Conservation (phyloP, 345 rosid genomes). For the Sisymbrium irio region DNA sequence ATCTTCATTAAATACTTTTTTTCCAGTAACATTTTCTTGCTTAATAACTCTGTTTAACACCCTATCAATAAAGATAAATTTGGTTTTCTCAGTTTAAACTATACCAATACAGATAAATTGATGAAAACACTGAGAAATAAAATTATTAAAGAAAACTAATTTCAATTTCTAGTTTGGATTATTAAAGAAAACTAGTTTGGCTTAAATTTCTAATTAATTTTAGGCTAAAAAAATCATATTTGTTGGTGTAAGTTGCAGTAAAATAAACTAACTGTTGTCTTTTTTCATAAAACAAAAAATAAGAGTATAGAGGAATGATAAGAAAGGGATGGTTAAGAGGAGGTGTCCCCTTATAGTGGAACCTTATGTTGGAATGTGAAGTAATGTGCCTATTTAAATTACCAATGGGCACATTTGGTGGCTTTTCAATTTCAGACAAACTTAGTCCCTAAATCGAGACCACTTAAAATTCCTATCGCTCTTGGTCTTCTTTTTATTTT, state of each 20-base stretch:
- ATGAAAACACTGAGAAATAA: not conserved
- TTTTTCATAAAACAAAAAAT: not conserved
- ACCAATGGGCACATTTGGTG: conserved; percentile 30
- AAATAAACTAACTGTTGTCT: not conserved
- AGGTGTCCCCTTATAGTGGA: conserved; percentile 27
- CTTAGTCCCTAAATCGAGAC: conserved; percentile 19
- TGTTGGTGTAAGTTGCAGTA: not conserved
- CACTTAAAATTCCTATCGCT: conserved; percentile 10
- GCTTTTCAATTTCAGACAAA: conserved; percentile 31
- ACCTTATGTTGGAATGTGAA: conserved; percentile 33
- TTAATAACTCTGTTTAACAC: not conserved
- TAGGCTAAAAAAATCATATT: not conserved
- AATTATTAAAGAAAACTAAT: too few relatives aligned
- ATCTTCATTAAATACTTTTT: not conserved
- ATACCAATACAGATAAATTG: not conserved
- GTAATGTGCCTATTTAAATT: conserved; percentile 29
- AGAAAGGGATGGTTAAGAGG: conserved; percentile 31
- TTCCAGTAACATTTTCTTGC: not conserved
- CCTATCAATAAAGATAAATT: not conserved
- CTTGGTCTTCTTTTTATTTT: conserved; percentile 13
- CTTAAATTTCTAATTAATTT: not conserved
- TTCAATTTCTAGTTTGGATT: too few relatives aligned
- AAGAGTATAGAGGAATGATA: conserved; percentile 17
- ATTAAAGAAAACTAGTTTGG: too few relatives aligned
- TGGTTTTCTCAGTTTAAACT: not conserved